Conservation (phyloP, 805 yeast species). For the Kockiozyma suomiensis region DNA sequence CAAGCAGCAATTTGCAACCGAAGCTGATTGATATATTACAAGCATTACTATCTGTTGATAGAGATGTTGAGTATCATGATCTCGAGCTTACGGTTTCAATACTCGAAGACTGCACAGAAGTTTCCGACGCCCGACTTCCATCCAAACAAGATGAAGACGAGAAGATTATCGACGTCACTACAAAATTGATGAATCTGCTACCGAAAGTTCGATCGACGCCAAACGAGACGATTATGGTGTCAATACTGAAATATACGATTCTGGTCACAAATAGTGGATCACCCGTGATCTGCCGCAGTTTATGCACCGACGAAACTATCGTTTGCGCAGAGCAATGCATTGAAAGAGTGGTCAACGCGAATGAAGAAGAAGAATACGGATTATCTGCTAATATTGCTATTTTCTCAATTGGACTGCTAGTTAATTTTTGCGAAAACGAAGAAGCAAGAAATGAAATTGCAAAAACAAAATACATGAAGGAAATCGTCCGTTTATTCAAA, state of each 20-base stretch:
- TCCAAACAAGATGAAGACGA: background rate
- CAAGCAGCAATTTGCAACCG: background rate
- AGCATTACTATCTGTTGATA: background rate
- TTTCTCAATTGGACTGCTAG: constrained; percentile 22
- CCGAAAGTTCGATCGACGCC: constrained; percentile 6
- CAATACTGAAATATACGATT: constrained; percentile 19
- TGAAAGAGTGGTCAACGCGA: background rate
- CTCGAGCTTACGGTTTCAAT: constrained; percentile 15
- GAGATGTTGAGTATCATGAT: constrained; percentile 7
- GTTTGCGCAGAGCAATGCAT: background rate
- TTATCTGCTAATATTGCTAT: constrained; percentile 23
- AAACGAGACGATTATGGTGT: constrained; percentile 3
- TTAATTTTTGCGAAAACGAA: constrained; percentile 22
- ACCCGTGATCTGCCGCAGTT: background rate
- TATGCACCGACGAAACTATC: constrained; percentile 3
- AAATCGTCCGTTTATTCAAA: background rate
- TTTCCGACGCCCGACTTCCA: background rate
- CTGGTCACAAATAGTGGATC: constrained; percentile 12
- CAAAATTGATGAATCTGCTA: background rate
- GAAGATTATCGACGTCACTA: background rate
- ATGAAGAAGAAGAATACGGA: constrained; percentile 8
- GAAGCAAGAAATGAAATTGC: constrained; percentile 5
- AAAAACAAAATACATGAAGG: background rate
- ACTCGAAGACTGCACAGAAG: constrained; percentile 16
- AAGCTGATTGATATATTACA: background rate